Evolutionary conservation across 2,329 filamentous ascomycete genomes (phyloP).

Genomic region (Verticillium klebahnii): DNA sequence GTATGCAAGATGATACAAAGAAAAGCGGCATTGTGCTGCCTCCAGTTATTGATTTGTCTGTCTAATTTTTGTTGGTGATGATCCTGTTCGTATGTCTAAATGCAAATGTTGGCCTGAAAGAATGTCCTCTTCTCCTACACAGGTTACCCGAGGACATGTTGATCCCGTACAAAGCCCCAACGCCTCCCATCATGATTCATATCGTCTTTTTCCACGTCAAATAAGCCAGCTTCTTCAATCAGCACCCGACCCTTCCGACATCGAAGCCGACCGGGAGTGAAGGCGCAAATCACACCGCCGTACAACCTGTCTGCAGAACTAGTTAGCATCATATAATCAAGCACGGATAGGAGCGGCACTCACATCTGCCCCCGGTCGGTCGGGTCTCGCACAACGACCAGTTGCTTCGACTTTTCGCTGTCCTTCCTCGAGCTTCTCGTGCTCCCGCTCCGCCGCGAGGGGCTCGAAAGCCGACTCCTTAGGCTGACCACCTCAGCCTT

Average conservation of each 20-base stretch:
- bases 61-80: not conserved
- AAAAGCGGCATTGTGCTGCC: not conserved
- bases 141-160: not conserved
- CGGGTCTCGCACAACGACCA: constrained; percentile 12
- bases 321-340: constrained; percentile 2
- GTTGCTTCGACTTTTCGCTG: constrained; percentile 10
- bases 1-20: not conserved
- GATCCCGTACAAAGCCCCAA: not conserved
- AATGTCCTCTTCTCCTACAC: not conserved
- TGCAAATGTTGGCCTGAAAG: not conserved
- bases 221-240: not conserved
- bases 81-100: not conserved
- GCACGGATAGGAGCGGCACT: not conserved
- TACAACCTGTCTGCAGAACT: constrained; percentile 7
- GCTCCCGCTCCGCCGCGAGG: constrained; percentile 6
- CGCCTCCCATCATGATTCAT: not conserved
- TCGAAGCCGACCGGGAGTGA: not conserved
- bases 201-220: not conserved
- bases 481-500: constrained; percentile 9
- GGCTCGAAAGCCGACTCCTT: constrained; percentile 7
- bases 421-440: constrained; percentile 9
- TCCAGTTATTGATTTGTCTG: not conserved
- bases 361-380: constrained; percentile 12
- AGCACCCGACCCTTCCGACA: constrained; percentile 1
- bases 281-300: constrained; percentile 10